Evolutionary conservation across 495 filamentous ascomycete species (phyloP), one percentile per base, ranked within the genome.

Genomic region (Aspergillus wentii): DNA sequence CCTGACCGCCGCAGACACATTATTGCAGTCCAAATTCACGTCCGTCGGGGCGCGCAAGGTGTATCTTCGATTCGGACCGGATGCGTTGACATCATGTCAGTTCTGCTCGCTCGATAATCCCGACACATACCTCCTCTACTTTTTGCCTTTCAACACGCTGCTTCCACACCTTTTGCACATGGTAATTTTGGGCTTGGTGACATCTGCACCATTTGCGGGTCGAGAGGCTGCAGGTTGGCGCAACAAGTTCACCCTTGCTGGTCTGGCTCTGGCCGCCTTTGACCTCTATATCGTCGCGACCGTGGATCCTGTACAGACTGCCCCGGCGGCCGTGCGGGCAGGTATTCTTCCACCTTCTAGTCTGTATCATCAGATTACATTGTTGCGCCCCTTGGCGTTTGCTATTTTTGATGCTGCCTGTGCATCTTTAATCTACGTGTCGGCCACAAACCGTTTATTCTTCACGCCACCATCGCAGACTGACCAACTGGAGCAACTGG

Each of bases 11-110:
- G 40, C 54, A 17, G 89, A 96, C 64, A 59, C 65, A 20, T 61
- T 71, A 13, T 75, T 95, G 5, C 76, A 76, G 37, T 54, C 66
- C 6, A 84, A 81, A 42, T 76, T 96, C 49, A 75, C 66, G 4
- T 82, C 77, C 21, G 61, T 83, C 36, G 83, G 85, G 33, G 79
- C 79, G 5, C 72, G 88, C 28, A 79, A 89, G 15, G 69, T 92
- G 5, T 97, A 95, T 62, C 72, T 94, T 27, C 79, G 81, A 21
- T 89, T 75, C 65, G 92, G 92, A 14, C 85, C 88, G 0, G 70
- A 78, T 15, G 72, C 78, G 3, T 46, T 98, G 1, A 67, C 76
- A 13, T 62, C 73, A 23, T 98, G 92, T 58, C 76, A 76, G 36
- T 95, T 89, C 68, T 96, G 92, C 75, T 69, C 61, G n/a, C 59